A percentile compares a stretch with the other conserved stretches of the same genome.
phyloP scores from a whole-genome alignment of 768 basidiomycete genomes.

The Tylopilus rubrobrunneus region DNA sequence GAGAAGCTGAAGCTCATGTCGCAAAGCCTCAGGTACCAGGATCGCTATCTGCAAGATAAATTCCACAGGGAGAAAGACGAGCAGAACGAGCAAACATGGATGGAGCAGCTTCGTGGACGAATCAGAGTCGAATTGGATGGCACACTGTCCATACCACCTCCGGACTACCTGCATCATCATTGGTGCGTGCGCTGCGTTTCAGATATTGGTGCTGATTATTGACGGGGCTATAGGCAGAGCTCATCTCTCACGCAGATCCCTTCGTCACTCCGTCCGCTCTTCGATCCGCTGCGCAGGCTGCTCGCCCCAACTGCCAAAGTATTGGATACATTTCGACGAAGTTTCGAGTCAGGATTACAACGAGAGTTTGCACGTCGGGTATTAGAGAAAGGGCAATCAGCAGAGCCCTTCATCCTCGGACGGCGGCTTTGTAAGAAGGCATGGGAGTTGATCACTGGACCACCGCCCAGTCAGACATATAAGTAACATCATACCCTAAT shows the following conservation, averaged over 20 bases:
- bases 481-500: conserved; percentile 23
- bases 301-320: conserved; percentile 55
- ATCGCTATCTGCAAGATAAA: conserved; percentile 29
- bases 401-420: conserved; percentile 51
- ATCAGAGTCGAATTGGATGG: conserved; percentile 26
- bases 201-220: neutral
- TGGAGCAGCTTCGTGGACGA: conserved; percentile 18
- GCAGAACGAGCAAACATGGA: conserved; percentile 44
- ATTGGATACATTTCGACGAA: conserved; percentile 49
- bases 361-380: conserved; percentile 51
- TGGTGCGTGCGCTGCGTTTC: conserved; percentile 35
- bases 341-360: conserved; percentile 55
- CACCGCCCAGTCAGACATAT: conserved; percentile 27
- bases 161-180: conserved; percentile 26
- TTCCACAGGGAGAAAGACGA: conserved; percentile 44
- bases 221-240: conserved; percentile 34
- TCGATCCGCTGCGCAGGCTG: conserved; percentile 49
- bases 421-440: conserved; percentile 37
- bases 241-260: conserved; percentile 60
- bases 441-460: conserved; percentile 36
- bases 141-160: conserved; percentile 20
- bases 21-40: conserved; percentile 48
- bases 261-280: conserved; percentile 50
- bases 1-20: conserved; percentile 61
- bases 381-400: conserved; percentile 61